Conservation (phyloP, 2,329 filamentous ascomycete species). For the Tricladium varicosporioides region DNA sequence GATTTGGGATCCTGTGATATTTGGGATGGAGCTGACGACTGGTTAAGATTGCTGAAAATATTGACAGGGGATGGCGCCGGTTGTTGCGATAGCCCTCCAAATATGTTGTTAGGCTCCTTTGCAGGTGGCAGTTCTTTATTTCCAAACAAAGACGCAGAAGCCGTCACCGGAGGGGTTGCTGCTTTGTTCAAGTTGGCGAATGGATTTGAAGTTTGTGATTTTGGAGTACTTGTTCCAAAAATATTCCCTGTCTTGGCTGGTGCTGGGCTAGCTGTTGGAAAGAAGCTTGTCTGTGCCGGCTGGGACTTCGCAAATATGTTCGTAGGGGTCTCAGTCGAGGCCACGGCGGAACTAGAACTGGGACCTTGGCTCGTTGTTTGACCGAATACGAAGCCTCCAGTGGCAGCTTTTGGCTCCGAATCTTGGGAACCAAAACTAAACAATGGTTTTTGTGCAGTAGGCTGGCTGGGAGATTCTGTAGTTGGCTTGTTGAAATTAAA, state of each 20-base stretch:
- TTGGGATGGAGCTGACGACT: neutral
- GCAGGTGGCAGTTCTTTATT: neutral
- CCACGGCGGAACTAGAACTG: neutral
- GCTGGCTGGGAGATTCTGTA: neutral
- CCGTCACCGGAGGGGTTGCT: neutral
- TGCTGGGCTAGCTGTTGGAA: neutral
- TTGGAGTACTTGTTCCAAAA: neutral
- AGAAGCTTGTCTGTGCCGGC: neutral
- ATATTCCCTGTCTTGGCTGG: neutral
- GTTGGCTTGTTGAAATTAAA: slow-evolving; percentile 9
- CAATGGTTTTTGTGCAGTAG: neutral
- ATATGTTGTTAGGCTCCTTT: neutral
- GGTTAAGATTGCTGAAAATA: neutral
- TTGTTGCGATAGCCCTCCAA: neutral
- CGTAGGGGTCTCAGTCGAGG: neutral
- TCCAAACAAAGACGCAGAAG: slow-evolving; percentile 1
- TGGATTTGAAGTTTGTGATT: neutral
- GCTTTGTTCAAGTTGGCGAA: neutral
- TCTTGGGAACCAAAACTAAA: neutral
- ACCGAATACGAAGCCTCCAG: neutral
- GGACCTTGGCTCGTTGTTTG: neutral
- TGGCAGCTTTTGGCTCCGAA: neutral
- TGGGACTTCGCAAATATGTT: neutral
- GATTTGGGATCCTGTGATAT: neutral
- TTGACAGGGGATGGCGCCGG: neutral